A percentile compares a stretch with the other conserved stretches of the same genome.
phyloP scores from a whole-genome alignment of 345 rosid genomes.

The Sonneratia caseolaris region DNA sequence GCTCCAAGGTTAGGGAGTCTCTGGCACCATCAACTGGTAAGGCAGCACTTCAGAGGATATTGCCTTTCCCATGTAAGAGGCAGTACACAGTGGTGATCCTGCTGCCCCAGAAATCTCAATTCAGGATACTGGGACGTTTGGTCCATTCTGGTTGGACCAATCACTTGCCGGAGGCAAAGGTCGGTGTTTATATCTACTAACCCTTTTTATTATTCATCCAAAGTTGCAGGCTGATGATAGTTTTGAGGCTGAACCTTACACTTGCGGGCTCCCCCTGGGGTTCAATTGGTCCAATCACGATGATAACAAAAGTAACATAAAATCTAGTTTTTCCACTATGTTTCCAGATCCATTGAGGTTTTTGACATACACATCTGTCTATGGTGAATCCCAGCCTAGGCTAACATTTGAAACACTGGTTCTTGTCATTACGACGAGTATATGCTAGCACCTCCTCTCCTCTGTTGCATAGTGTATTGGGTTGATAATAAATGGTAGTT shows the following conservation, averaged over 20 bases:
- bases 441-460: no score
- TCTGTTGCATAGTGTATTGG: no score
- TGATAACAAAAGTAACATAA: not conserved
- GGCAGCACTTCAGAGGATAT: constrained; percentile 49
- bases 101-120: constrained; percentile 54
- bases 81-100: constrained; percentile 75
- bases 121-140: constrained; percentile 34
- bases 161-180: constrained; percentile 48
- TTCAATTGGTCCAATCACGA: no score
- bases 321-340: not conserved
- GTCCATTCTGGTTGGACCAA: constrained; percentile 17
- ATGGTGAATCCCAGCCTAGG: not conserved
- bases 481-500: no score
- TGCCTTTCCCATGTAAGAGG: constrained; percentile 68
- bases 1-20: constrained; percentile 50
- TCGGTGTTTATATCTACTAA: constrained; percentile 19
- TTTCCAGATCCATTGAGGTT: not conserved
- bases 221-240: not conserved
- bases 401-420: not conserved
- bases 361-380: not conserved
- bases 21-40: constrained; percentile 46
- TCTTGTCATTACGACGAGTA: not conserved
- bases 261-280: not conserved
- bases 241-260: not conserved
- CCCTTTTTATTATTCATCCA: not conserved